Evolutionary conservation across 2,329 filamentous ascomycete species (phyloP).

Genomic region (Byssothecium circinans): DNA sequence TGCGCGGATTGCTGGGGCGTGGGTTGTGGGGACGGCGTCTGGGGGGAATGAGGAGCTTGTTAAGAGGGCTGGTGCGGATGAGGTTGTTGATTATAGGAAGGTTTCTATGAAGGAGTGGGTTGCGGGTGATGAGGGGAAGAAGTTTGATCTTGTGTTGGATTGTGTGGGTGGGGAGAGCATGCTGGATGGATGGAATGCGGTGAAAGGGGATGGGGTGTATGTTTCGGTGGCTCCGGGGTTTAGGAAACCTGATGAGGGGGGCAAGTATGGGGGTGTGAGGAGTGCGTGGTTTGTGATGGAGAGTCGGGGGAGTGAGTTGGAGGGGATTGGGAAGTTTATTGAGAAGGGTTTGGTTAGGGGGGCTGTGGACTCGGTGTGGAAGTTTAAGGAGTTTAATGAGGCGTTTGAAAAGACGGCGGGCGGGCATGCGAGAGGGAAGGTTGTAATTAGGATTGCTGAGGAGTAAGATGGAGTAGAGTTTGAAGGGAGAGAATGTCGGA

Average conservation of each 20-base stretch:
- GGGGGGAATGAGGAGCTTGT: conserved; percentile 44
- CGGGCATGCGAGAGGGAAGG: conserved; percentile 49
- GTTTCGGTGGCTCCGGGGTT: conserved; percentile 43
- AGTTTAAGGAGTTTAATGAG: conserved; percentile 44
- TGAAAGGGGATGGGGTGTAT: conserved; percentile 43
- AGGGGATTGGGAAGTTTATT: conserved; percentile 44
- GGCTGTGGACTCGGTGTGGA: conserved; percentile 48
- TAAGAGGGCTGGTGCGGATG: conserved; percentile 42
- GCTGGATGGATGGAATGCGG: conserved; percentile 47
- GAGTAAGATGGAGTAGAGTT: too few relatives aligned
- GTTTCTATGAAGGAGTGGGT: conserved; percentile 36
- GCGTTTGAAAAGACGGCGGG: conserved; percentile 45
- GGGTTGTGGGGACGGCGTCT: conserved; percentile 46
- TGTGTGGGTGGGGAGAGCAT: conserved; percentile 47
- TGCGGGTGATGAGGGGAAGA: conserved; percentile 19
- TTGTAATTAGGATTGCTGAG: conserved; percentile 32
- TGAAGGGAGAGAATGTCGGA: conserved; percentile 1
- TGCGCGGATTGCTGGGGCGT: conserved; percentile 43
- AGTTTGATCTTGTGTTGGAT: conserved; percentile 52
- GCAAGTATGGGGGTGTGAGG: conserved; percentile 33
- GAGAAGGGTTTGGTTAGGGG: conserved; percentile 43
- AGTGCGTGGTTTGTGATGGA: conserved; percentile 50
- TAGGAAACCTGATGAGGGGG: conserved; percentile 31
- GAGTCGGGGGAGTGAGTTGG: conserved; percentile 41
- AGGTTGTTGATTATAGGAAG: conserved; percentile 48